Conservation (phyloP, 768 basidiomycete species). For the Suillus variegatus region DNA sequence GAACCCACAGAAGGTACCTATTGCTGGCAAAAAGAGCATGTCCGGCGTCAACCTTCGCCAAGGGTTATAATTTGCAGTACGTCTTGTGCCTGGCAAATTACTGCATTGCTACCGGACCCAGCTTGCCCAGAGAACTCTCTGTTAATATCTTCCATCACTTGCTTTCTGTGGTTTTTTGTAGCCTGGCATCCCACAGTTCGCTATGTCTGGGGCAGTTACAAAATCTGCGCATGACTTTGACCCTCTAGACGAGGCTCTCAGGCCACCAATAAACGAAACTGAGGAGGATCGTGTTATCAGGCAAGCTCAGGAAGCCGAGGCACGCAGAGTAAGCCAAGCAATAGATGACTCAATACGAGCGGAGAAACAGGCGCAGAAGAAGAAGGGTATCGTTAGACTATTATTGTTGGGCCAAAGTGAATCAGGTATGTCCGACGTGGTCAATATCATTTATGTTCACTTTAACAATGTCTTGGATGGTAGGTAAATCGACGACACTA, state of each 20-base stretch:
- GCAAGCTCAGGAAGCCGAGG: constrained; percentile 64
- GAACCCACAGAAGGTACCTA: constrained; percentile 4
- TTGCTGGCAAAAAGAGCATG: constrained; percentile 9
- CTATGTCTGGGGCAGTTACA: constrained; percentile 22
- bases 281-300: constrained; percentile 55
- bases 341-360: constrained; percentile 77
- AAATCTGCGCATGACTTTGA: constrained; percentile 38
- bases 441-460: constrained; percentile 1
- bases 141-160: constrained; percentile 6
- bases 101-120: constrained; percentile 12
- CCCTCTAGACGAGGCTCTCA: constrained; percentile 65
- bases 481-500: constrained; percentile 81
- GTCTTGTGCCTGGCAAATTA: constrained; percentile 14
- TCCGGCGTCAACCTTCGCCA: constrained; percentile 8
- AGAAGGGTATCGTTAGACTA: constrained; percentile 70
- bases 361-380: constrained; percentile 57
- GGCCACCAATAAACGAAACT: constrained; percentile 69
- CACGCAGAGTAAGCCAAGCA: constrained; percentile 59
- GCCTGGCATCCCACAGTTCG: constrained; percentile 10
- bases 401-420: constrained; percentile 82
- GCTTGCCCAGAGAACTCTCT: constrained; percentile 4
- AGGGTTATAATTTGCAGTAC: constrained; percentile 13
- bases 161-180: neutral
- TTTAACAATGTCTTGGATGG: neutral
- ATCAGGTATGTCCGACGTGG: constrained; percentile 52